Percentiles rank a stretch among this genome's conserved stretches.
Evolutionary conservation across 1,284 basidiomycete species (phyloP).

Genomic region (Rhizoctonia solani): DNA sequence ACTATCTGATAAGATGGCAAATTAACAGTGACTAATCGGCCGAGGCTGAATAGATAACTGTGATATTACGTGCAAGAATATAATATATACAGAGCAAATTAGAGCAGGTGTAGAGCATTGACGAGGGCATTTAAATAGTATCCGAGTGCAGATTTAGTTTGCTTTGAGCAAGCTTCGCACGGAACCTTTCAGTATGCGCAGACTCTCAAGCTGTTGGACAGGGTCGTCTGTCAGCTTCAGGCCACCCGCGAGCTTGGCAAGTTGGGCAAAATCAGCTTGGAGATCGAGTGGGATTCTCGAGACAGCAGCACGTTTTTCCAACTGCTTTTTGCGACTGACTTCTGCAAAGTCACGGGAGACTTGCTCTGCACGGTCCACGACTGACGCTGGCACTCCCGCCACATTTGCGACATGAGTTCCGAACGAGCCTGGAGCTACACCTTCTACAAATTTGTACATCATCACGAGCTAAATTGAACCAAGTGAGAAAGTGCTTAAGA

Average conservation of each 20-base stretch:
- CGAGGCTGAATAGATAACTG: background rate
- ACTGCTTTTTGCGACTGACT: conserved; percentile 78
- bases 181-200: conserved; percentile 59
- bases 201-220: conserved; percentile 56
- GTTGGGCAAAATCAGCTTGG: conserved; percentile 86
- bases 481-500: background rate
- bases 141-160: background rate
- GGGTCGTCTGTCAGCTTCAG: conserved; percentile 56
- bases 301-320: conserved; percentile 60
- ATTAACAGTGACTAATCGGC: background rate
- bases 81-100: conserved; percentile 7
- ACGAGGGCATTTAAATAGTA: background rate
- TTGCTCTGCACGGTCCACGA: conserved; percentile 85
- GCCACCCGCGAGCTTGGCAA: conserved; percentile 49
- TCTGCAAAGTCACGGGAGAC: conserved; percentile 88
- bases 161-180: conserved; percentile 41
- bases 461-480: conserved; percentile 74
- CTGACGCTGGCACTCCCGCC: conserved; percentile 75
- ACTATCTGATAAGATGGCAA: conserved; percentile 32
- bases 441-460: conserved; percentile 89
- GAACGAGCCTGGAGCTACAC: conserved; percentile 88
- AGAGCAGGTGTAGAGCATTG: conserved; percentile 1
- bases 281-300: conserved; percentile 70
- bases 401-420: conserved; percentile 90
- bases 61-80: background rate